Conservation (phyloP, 768 basidiomycete genomes). For the Tricholoma saponaceum region DNA sequence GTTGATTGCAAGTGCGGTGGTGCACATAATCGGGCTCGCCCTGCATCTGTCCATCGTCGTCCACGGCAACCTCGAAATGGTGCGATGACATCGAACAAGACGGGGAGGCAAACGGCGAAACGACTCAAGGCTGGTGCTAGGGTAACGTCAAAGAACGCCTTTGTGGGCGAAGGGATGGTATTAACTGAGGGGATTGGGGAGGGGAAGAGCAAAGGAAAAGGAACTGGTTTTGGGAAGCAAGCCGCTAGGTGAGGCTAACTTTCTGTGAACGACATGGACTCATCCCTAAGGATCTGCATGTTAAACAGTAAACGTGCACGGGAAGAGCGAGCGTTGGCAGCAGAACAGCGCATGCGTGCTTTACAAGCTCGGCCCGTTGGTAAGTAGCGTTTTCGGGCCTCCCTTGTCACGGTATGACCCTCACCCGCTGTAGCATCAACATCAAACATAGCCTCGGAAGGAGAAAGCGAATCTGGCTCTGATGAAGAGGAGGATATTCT, state of each 20-base stretch:
- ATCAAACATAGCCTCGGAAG: background rate
- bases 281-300: background rate
- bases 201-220: conserved; percentile 31
- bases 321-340: conserved; percentile 75
- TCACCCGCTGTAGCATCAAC: conserved; percentile 1
- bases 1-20: conserved; percentile 61
- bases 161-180: conserved; percentile 51
- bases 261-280: conserved; percentile 6
- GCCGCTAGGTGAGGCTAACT: conserved; percentile 49
- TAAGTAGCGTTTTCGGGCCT: conserved; percentile 10
- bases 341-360: conserved; percentile 54
- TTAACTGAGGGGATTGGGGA: conserved; percentile 42
- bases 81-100: conserved; percentile 48
- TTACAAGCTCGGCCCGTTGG: conserved; percentile 32
- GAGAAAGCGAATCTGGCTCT: conserved; percentile 8
- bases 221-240: conserved; percentile 67
- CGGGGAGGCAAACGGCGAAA: conserved; percentile 60
- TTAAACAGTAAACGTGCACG: conserved; percentile 65
- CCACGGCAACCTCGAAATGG: conserved; percentile 19
- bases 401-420: background rate
- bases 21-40: conserved; percentile 61
- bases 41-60: conserved; percentile 42
- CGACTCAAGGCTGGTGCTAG: conserved; percentile 70
- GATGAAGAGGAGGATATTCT: conserved; percentile 27
- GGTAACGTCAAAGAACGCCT: conserved; percentile 57